A percentile compares a stretch with the other conserved stretches of the same genome.
These are phyloP conservation scores for Musa schizocarpa DNA, from an alignment of 176 grass and related monocot genomes.

Conservation along the genomic window DNA sequence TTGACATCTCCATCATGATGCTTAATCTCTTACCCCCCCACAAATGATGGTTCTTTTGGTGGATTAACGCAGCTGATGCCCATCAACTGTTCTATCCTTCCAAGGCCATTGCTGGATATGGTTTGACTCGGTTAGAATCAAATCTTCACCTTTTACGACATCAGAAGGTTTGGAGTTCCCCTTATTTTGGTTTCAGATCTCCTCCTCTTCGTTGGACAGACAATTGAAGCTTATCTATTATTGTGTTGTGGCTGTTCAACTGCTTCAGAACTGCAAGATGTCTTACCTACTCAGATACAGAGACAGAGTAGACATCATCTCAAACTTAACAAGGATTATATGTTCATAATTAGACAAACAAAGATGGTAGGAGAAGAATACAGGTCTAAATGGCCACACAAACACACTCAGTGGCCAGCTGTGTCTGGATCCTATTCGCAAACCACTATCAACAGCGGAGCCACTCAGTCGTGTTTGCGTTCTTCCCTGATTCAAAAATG, in stretches of 20 bases:
- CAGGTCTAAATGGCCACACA: neutral
- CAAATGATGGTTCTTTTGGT: neutral
- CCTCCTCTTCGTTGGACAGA: too few species aligned
- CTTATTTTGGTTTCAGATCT: neutral
- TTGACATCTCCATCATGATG: constrained; percentile 6
- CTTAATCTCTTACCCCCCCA: neutral
- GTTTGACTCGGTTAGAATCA: neutral
- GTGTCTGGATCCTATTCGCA: neutral
- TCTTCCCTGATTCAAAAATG: neutral
- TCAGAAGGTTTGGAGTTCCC: neutral
- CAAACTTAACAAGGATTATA: too few species aligned
- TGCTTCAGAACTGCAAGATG: too few species aligned
- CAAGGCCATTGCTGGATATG: neutral
- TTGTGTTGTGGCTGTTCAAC: neutral
- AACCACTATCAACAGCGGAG: neutral
- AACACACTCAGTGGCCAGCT: neutral
- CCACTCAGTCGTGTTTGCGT: neutral
- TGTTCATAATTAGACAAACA: too few species aligned
- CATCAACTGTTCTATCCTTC: neutral
- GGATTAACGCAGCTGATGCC: neutral
- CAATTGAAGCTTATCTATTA: too few species aligned
- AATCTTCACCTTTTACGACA: neutral
- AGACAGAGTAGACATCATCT: too few species aligned
- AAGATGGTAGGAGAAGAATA: neutral
- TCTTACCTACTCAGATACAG: too few species aligned